A percentile compares a stretch with the other conserved stretches of the same genome.
These are phyloP conservation scores for Geopyxis carbonaria DNA, from an alignment of 495 filamentous ascomycete species.

Conservation along the genomic window DNA sequence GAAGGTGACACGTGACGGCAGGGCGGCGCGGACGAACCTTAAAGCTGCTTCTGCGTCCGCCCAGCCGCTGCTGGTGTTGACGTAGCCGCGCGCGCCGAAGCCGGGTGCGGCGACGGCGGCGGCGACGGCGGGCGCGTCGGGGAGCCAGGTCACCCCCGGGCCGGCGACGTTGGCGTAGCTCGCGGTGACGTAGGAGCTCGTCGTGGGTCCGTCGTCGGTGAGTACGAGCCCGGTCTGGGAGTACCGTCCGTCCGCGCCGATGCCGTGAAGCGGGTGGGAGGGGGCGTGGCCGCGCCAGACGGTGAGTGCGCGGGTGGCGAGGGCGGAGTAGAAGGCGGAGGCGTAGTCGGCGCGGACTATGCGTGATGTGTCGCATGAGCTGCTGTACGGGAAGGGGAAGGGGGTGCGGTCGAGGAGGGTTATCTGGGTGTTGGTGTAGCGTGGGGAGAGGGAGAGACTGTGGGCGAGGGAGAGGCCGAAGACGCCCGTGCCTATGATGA, in stretches of 20 bases:
- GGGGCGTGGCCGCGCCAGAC: constrained; percentile 44
- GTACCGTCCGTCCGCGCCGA: constrained; percentile 54
- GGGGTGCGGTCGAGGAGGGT: constrained; percentile 50
- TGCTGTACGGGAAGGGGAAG: constrained; percentile 54
- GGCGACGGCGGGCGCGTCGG: constrained; percentile 10
- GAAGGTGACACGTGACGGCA: too few relatives aligned
- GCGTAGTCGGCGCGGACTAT: constrained; percentile 74
- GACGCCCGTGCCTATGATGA: constrained; percentile 63
- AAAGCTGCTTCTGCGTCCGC: constrained; percentile 63
- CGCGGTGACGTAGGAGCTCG: constrained; percentile 60
- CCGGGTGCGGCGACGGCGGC: constrained; percentile 23
- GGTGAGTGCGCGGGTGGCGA: constrained; percentile 48
- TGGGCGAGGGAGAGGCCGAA: constrained; percentile 58
- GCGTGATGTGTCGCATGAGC: constrained; percentile 58
- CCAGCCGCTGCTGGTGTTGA: constrained; percentile 72
- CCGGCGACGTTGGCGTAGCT: constrained; percentile 26
- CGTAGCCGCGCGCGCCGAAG: constrained; percentile 53
- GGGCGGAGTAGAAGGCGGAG: constrained; percentile 48
- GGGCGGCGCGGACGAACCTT: constrained; percentile 41
- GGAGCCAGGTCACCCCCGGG: too few relatives aligned
- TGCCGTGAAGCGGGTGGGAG: constrained; percentile 16
- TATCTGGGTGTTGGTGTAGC: constrained; percentile 39
- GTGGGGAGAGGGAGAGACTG: constrained; percentile 38
- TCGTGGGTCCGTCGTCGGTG: constrained; percentile 36
- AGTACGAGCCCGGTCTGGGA: constrained; percentile 58